These are phyloP conservation scores for Maudiozyma humilis DNA, from an alignment of 1,139 yeast species.

Conservation along the genomic window DNA sequence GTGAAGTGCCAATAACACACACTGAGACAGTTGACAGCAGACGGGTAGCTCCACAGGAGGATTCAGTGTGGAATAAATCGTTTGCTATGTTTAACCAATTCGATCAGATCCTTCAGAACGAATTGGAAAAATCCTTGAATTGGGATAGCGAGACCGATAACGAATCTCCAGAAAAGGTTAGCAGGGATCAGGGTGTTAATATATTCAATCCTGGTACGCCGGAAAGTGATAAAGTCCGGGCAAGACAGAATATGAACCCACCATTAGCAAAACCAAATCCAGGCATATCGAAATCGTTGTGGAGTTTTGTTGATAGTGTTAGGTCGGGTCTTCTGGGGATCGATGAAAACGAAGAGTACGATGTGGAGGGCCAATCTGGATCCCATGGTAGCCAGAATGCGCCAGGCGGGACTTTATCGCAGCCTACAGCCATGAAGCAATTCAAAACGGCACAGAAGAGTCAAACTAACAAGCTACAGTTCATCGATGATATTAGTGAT, in stretches of 20 bases:
- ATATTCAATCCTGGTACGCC: background rate
- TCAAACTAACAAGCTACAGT: conserved; percentile 11
- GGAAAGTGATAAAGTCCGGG: background rate
- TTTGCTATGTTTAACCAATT: conserved; percentile 57
- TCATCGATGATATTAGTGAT: conserved; percentile 10
- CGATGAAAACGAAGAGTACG: conserved; percentile 22
- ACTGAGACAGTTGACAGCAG: background rate
- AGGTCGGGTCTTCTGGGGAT: conserved; percentile 34
- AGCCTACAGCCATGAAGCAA: conserved; percentile 11
- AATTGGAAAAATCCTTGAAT: conserved; percentile 48
- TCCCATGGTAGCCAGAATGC: background rate
- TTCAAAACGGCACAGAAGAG: conserved; percentile 14
- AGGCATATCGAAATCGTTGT: conserved; percentile 30
- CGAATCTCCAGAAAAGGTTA: conserved; percentile 12
- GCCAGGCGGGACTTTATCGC: background rate
- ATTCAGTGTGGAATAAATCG: conserved; percentile 44
- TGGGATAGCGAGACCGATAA: conserved; percentile 21
- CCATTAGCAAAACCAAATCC: background rate
- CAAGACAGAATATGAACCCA: background rate
- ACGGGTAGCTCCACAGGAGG: conserved; percentile 7
- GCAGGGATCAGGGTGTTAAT: background rate
- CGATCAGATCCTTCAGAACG: conserved; percentile 58
- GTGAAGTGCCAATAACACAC: background rate
- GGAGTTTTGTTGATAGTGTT: conserved; percentile 36
- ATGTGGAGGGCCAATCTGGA: background rate